Evolutionary conservation across 768 basidiomycete genomes (phyloP).

Genomic region (Heimioporus sp.): DNA sequence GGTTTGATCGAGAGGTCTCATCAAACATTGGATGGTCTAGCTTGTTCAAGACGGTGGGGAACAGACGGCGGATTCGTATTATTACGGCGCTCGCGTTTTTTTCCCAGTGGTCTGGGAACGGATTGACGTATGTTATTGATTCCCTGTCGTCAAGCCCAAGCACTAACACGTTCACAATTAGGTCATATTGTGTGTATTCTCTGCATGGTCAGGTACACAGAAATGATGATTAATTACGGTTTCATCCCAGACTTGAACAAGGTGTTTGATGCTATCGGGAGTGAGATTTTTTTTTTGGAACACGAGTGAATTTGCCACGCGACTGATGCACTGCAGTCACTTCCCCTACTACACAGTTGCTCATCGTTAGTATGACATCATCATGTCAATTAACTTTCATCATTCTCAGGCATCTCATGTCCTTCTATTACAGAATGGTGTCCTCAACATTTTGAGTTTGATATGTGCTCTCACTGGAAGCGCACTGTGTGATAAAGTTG

Average conservation of each 20-base stretch:
- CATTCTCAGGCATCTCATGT: background rate
- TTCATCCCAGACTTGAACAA: too few relatives aligned
- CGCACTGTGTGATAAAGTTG: constrained; percentile 46
- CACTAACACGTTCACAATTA: too few relatives aligned
- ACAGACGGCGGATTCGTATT: constrained; percentile 52
- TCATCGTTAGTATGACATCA: constrained; percentile 29
- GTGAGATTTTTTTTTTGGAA: too few relatives aligned
- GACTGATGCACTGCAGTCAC: too few relatives aligned
- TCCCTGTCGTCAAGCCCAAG: constrained; percentile 19
- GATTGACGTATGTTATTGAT: constrained; percentile 34
- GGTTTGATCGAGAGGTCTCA: constrained; percentile 40
- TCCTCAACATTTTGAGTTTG: constrained; percentile 53
- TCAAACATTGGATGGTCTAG: constrained; percentile 42
- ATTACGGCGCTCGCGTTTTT: constrained; percentile 56
- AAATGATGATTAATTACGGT: too few relatives aligned
- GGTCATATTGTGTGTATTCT: too few relatives aligned
- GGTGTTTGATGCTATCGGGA: too few relatives aligned
- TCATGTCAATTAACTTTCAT: background rate
- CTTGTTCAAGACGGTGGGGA: constrained; percentile 49
- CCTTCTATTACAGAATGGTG: constrained; percentile 40
- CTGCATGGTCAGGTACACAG: too few relatives aligned
- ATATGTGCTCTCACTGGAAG: constrained; percentile 47
- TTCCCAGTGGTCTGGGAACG: constrained; percentile 57
- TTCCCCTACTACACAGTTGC: constrained; percentile 33
- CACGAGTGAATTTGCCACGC: too few relatives aligned